Conservation (phyloP, 257 asterid genomes). For the Nicotiana undulata region DNA sequence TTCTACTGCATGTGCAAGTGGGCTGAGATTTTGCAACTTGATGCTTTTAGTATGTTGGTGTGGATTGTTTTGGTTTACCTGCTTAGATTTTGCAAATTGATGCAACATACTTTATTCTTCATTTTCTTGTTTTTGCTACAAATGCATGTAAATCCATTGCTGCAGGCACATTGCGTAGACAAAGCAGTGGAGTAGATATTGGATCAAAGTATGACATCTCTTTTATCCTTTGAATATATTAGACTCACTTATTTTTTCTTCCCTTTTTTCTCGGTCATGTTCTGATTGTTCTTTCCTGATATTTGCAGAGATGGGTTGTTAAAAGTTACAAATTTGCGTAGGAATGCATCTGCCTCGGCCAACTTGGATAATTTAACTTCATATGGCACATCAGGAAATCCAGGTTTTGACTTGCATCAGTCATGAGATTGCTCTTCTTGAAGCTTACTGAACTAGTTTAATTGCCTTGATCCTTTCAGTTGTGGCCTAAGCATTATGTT, state of each 20-base stretch:
- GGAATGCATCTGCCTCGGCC: slow-evolving; percentile 74
- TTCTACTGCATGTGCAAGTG: not conserved
- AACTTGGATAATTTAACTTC: slow-evolving; percentile 48
- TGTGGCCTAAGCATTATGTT: not conserved
- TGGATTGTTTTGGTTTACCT: not conserved
- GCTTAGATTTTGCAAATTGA: not conserved
- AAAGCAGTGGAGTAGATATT: slow-evolving; percentile 63
- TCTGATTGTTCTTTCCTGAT: slow-evolving; percentile 28
- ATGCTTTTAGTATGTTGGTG: not conserved
- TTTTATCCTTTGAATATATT: not conserved
- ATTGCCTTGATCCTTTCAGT: not conserved
- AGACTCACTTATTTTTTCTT: not conserved
- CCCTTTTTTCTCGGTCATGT: slow-evolving; percentile 4
- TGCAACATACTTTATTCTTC: not conserved
- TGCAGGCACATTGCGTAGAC: slow-evolving; percentile 67
- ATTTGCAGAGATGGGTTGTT: slow-evolving; percentile 50
- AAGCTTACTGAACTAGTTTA: not conserved
- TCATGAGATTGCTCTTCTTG: not conserved
- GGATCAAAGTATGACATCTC: slow-evolving; percentile 39
- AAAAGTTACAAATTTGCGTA: slow-evolving; percentile 46
- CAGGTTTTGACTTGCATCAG: slow-evolving; percentile 39
- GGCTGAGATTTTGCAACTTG: not conserved
- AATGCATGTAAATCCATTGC: not conserved
- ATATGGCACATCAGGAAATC: slow-evolving; percentile 25
- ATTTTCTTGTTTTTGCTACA: not conserved